phyloP scores from a whole-genome alignment of 495 filamentous ascomycete genomes.

The Penicillium subrubescens region DNA sequence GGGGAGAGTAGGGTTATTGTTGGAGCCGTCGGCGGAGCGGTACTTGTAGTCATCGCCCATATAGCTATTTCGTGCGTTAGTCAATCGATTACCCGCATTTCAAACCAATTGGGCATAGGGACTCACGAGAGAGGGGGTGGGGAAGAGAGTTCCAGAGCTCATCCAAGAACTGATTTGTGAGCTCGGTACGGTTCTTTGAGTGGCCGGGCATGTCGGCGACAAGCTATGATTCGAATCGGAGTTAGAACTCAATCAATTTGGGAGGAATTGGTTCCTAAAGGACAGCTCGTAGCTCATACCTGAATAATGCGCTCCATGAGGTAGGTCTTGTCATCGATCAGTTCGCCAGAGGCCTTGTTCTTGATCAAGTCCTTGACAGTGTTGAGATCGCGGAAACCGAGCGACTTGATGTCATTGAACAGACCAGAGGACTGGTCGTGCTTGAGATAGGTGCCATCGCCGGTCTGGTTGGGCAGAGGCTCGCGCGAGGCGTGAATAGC shows the following conservation, averaged over 20 bases:
- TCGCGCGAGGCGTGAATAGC: slow-evolving; percentile 64
- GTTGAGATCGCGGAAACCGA: slow-evolving; percentile 60
- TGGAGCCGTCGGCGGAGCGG: slow-evolving; percentile 73
- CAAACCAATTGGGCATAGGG: not conserved
- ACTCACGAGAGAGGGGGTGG: slow-evolving; percentile 56
- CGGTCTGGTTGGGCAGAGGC: slow-evolving; percentile 67
- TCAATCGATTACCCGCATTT: not conserved
- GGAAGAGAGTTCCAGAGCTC: slow-evolving; percentile 67
- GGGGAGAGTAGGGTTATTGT: slow-evolving; percentile 60
- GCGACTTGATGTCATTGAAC: slow-evolving; percentile 61
- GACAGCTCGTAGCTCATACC: slow-evolving; percentile 26
- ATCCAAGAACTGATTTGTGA: slow-evolving; percentile 70
- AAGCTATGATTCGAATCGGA: slow-evolving; percentile 40
- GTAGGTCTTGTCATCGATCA: slow-evolving; percentile 75
- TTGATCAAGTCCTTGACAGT: slow-evolving; percentile 58
- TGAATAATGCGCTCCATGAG: slow-evolving; percentile 79
- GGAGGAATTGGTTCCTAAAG: not conserved
- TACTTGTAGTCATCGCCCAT: slow-evolving; percentile 68
- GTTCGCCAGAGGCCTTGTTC: slow-evolving; percentile 55
- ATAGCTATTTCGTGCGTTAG: slow-evolving; percentile 41
- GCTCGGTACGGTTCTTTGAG: slow-evolving; percentile 62
- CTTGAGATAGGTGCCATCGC: slow-evolving; percentile 59
- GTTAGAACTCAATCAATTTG: not conserved
- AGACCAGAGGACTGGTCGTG: slow-evolving; percentile 57
- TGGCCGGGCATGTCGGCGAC: slow-evolving; percentile 63